phyloP scores from a whole-genome alignment of 192 early-diverging fungal species.

The Dissophora ornata region DNA sequence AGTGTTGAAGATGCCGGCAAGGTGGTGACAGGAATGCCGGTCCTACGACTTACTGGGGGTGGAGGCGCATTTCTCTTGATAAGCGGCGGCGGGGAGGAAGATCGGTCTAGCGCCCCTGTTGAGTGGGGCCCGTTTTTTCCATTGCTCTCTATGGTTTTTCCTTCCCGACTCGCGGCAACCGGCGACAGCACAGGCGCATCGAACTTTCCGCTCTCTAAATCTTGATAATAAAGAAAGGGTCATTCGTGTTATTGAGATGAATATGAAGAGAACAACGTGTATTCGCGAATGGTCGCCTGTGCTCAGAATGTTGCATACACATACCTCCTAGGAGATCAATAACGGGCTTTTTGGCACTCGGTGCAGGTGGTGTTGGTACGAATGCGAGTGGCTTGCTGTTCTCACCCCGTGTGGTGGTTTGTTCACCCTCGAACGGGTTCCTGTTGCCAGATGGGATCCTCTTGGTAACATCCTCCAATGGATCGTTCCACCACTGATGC shows the following conservation, averaged over 20 bases:
- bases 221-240: not conserved
- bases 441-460: slow-evolving; percentile 33
- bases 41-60: slow-evolving; percentile 28
- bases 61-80: slow-evolving; percentile 22
- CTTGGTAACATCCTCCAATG: slow-evolving; percentile 21
- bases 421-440: slow-evolving; percentile 48
- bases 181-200: slow-evolving; percentile 1
- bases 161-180: too few species aligned
- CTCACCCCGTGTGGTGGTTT: slow-evolving; percentile 2
- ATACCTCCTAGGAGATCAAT: slow-evolving; percentile 47
- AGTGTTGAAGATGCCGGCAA: slow-evolving; percentile 28
- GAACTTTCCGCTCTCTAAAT: not conserved
- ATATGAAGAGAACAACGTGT: too few species aligned
- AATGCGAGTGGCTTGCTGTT: slow-evolving; percentile 1
- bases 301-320: too few species aligned
- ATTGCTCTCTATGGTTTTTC: too few species aligned
- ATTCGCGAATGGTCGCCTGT: too few species aligned
- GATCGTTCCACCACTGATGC: slow-evolving; percentile 68
- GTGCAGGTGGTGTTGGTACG: slow-evolving; percentile 13
- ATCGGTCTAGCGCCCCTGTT: not conserved
- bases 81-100: not conserved
- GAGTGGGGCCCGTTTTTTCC: too few species aligned
- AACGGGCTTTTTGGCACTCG: slow-evolving; percentile 2
- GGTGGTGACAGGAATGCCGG: not conserved
- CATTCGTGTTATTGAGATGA: too few species aligned